Percentiles rank a stretch among this genome's conserved stretches.
These are phyloP conservation scores for Metschnikowia drakensbergensis DNA, from an alignment of 805 yeast genomes.

Conservation along the genomic window DNA sequence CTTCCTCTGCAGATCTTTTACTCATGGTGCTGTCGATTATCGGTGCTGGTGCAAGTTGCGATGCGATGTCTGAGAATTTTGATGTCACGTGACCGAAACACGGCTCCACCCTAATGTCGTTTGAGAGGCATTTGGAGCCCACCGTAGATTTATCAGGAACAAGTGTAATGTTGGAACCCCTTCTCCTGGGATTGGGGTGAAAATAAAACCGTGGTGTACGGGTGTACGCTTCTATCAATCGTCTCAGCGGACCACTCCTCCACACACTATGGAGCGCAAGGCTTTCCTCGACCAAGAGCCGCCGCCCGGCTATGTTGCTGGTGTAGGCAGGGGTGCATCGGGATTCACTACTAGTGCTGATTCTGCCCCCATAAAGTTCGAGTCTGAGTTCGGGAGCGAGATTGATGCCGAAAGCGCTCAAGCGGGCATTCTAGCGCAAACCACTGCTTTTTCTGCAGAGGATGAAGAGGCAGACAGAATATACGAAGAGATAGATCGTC, in stretches of 20 bases:
- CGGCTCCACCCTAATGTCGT: background rate
- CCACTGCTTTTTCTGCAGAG: constrained; percentile 39
- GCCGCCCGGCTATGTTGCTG: constrained; percentile 88
- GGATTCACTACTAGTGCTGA: constrained; percentile 89
- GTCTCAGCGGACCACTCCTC: background rate
- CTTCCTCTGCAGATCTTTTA: constrained; percentile 17
- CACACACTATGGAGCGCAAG: constrained; percentile 13
- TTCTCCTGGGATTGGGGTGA: no score
- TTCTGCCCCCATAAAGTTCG: constrained; percentile 40
- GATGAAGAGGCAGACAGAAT: constrained; percentile 77
- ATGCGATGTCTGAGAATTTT: constrained; percentile 11
- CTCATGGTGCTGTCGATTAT: constrained; percentile 9
- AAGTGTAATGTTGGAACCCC: no score
- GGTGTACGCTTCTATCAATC: background rate
- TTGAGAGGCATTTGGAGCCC: background rate
- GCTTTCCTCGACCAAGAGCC: constrained; percentile 76
- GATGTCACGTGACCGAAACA: constrained; percentile 12
- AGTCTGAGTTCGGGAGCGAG: constrained; percentile 16
- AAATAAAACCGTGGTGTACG: background rate
- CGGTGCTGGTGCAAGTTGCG: constrained; percentile 1
- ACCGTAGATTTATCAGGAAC: background rate
- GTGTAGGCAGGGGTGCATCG: constrained; percentile 91
- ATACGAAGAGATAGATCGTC: constrained; percentile 63
- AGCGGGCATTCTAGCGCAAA: constrained; percentile 29
- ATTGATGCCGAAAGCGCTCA: constrained; percentile 28